These are phyloP conservation scores for Malus sieversii DNA, from an alignment of 306 rosid genomes.

Conservation along the genomic window DNA sequence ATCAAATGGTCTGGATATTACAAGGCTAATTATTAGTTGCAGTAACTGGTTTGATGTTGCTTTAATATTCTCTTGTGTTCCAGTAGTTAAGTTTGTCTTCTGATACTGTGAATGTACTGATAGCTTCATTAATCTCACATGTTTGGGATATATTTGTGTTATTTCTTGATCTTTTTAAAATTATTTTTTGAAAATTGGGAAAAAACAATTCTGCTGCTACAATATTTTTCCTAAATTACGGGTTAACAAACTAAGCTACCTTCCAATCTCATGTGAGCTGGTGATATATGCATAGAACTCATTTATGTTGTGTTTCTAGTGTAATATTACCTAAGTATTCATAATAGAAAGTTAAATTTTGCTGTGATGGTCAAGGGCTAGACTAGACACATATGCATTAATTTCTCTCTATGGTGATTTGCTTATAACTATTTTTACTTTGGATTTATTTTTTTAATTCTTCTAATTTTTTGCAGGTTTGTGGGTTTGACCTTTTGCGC, in stretches of 20 bases:
- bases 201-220: not conserved
- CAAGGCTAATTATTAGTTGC: not conserved
- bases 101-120: not conserved
- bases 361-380: not conserved
- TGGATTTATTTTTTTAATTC: slow-evolving; percentile 8
- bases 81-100: not conserved
- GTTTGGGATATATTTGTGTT: not conserved
- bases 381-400: not conserved
- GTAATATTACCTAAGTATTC: not conserved
- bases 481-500: slow-evolving; percentile 96
- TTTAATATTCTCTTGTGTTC: not conserved
- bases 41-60: not conserved
- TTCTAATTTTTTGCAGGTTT: slow-evolving; percentile 58
- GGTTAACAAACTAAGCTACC: not conserved
- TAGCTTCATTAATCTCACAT: not conserved
- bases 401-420: not conserved
- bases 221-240: not conserved
- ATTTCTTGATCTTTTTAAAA: not conserved
- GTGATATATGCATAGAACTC: not conserved
- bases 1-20: not conserved
- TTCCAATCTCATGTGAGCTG: not conserved
- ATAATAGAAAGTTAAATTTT: not conserved
- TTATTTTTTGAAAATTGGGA: not conserved
- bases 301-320: not conserved
- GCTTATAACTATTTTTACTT: not conserved